Conservation (phyloP, 129 eudicot species). For the Chrysanthemum seticuspe region DNA sequence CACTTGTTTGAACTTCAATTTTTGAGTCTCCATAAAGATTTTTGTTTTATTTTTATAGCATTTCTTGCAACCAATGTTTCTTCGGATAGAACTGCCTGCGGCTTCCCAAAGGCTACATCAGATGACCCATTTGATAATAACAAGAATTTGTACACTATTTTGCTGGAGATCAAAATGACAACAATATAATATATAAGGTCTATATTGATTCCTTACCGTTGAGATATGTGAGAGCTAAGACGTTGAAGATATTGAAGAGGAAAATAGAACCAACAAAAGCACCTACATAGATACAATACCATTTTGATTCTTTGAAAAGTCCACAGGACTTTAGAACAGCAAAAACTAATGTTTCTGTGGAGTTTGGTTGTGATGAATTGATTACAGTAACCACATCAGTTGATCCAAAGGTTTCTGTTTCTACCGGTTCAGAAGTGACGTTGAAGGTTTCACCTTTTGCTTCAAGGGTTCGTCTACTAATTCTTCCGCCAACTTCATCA, state of each 20-base stretch:
- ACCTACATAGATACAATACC: slow-evolving; percentile 85
- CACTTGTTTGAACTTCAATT: background rate
- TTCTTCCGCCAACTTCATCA: slow-evolving; percentile 69
- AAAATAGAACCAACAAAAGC: slow-evolving; percentile 61
- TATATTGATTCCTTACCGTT: slow-evolving; percentile 51
- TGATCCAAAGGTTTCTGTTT: no score
- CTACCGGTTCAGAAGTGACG: no score
- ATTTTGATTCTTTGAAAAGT: slow-evolving; percentile 59
- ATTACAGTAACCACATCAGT: slow-evolving; percentile 67
- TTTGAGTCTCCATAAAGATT: no score
- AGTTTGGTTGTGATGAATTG: slow-evolving; percentile 57
- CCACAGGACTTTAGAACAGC: slow-evolving; percentile 58
- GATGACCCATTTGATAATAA: no score
- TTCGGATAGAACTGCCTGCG: no score
- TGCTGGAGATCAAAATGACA: no score
- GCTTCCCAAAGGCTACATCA: no score
- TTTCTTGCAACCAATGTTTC: no score
- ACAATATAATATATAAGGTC: background rate
- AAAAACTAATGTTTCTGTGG: slow-evolving; percentile 57
- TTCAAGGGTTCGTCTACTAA: background rate
- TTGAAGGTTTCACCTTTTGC: no score
- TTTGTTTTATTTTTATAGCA: no score
- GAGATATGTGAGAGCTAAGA: slow-evolving; percentile 66
- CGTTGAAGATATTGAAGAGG: slow-evolving; percentile 54
- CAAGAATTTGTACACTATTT: no score